Percentiles rank a stretch among this genome's conserved stretches.
phyloP scores from a whole-genome alignment of 2,329 filamentous ascomycete species.

The Paecilomyces variotii region DNA sequence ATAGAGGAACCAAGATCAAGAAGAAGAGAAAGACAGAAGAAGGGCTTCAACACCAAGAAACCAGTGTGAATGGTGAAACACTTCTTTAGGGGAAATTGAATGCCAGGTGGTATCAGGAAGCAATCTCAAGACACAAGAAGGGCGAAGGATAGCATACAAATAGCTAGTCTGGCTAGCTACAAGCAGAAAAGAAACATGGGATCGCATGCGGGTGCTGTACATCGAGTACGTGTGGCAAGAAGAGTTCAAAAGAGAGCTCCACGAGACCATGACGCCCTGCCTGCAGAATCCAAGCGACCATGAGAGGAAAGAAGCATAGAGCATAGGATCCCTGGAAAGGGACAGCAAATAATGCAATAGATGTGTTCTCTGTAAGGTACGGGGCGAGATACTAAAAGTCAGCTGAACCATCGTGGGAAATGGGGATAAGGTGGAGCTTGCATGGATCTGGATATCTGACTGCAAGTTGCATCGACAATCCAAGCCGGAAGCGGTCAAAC shows the following conservation, averaged over 20 bases:
- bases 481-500: neutral
- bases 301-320: neutral
- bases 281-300: neutral
- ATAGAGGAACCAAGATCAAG: neutral
- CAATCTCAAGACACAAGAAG: neutral
- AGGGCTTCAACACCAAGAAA: neutral
- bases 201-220: neutral
- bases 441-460: slow-evolving; percentile 1
- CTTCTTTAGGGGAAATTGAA: neutral
- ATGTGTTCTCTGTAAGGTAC: slow-evolving; percentile 1
- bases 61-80: neutral
- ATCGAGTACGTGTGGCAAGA: slow-evolving; percentile 5
- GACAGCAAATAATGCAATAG: slow-evolving; percentile 5
- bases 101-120: neutral
- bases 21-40: neutral
- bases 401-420: neutral
- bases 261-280: slow-evolving; percentile 19
- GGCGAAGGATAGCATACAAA: neutral
- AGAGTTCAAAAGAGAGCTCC: slow-evolving; percentile 13
- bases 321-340: neutral
- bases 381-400: neutral
- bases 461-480: neutral
- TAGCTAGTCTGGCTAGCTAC: neutral
- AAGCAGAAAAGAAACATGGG: neutral
- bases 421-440: slow-evolving; percentile 1